Percentiles rank a stretch among this genome's conserved stretches.
phyloP scores from a whole-genome alignment of 805 yeast species.

The Pichia ethanolica region DNA sequence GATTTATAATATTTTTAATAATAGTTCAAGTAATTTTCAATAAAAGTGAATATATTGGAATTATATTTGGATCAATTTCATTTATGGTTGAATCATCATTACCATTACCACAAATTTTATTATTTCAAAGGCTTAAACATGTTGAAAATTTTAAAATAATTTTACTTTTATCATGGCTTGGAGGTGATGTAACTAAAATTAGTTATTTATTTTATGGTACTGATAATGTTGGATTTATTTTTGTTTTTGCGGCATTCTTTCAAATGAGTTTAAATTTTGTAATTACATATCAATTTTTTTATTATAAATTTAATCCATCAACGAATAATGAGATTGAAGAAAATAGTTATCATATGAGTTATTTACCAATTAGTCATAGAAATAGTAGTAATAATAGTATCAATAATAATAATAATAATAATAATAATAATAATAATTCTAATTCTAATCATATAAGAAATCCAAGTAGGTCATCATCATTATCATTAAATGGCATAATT shows the following conservation, averaged over 20 bases:
- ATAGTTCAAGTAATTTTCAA: slow-evolving; percentile 19
- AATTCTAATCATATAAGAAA: too few relatives aligned
- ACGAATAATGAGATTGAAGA: too few relatives aligned
- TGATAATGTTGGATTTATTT: slow-evolving; percentile 54
- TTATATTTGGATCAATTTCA: slow-evolving; percentile 27
- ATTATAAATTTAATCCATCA: slow-evolving; percentile 36
- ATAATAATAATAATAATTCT: too few relatives aligned
- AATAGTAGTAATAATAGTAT: background rate
- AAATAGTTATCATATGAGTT: background rate
- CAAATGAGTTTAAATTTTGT: slow-evolving; percentile 71
- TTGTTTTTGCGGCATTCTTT: slow-evolving; percentile 64
- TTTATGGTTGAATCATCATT: slow-evolving; percentile 64
- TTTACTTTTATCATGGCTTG: slow-evolving; percentile 73
- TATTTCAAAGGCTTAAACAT: slow-evolving; percentile 56
- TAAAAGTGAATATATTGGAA: slow-evolving; percentile 22
- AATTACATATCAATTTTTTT: slow-evolving; percentile 65
- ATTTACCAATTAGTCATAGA: background rate
- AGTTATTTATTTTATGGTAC: slow-evolving; percentile 73
- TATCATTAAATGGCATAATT: background rate
- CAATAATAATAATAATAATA: background rate
- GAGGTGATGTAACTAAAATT: slow-evolving; percentile 79
- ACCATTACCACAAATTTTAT: slow-evolving; percentile 73
- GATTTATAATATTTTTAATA: slow-evolving; percentile 28
- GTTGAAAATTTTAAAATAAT: slow-evolving; percentile 75
- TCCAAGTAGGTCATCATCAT: background rate